Conservation (phyloP, 139 green algal genomes). For the Gonium pectorale region DNA sequence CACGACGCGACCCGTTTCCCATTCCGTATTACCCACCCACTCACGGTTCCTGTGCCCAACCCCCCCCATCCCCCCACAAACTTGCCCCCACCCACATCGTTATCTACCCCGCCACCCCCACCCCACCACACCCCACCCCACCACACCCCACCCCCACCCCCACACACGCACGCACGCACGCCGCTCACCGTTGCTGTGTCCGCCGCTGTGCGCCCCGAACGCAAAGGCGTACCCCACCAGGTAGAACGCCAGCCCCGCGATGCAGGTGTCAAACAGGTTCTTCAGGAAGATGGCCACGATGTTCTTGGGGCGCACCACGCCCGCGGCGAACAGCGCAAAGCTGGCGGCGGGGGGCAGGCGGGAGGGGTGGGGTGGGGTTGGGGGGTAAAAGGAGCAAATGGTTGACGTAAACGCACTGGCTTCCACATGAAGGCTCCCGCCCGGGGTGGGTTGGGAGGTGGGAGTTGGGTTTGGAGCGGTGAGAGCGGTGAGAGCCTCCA, state of each 20-base stretch:
- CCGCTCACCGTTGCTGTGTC: constrained; percentile 42
- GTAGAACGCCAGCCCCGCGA: constrained; percentile 59
- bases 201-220: constrained; percentile 39
- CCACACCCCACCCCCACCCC: neutral
- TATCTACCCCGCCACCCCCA: too few species aligned
- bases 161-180: neutral
- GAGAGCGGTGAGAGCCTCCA: too few species aligned
- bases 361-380: too few species aligned
- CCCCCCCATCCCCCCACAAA: too few species aligned
- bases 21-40: too few species aligned
- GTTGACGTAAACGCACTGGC: neutral
- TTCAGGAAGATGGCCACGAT: constrained; percentile 36
- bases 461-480: too few species aligned
- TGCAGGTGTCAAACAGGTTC: constrained; percentile 56
- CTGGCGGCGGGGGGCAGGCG: neutral
- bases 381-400: neutral
- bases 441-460: too few species aligned
- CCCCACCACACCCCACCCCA: neutral
- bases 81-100: too few species aligned
- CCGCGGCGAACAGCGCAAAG: constrained; percentile 52
- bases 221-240: constrained; percentile 58
- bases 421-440: too few species aligned
- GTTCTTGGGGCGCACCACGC: constrained; percentile 52
- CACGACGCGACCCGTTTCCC: too few species aligned
- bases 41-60: too few species aligned